Evolutionary conservation across 2,329 filamentous ascomycete genomes (phyloP), one percentile per base, ranked within the genome.

Genomic region (Ascochyta koolunga): DNA sequence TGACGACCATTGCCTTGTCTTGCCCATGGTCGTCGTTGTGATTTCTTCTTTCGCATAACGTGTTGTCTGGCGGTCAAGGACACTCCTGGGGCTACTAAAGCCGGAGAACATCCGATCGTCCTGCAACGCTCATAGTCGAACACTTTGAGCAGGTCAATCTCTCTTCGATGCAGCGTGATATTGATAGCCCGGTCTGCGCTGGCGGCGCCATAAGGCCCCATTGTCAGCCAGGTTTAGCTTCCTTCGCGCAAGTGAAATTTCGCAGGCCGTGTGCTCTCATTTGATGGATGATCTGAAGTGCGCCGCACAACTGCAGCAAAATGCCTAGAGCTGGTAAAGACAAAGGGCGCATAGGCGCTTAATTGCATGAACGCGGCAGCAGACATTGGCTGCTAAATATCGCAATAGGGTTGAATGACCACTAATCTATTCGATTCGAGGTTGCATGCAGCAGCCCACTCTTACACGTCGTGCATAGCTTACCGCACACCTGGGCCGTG

Each of bases 151-250:
- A 63, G 54, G 59, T 58, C 61, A 64, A 67, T 61, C 56, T 65
- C 61, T 60, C 58, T 65, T 50, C 49, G 51, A 59, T 67, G 65
- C 66, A 62, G 58, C 60, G 62, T 67, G 64, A 67, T 65, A 65
- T 65, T 56, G 61, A 61, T 53, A 65, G 57, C 45, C 50, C 54
- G 60, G 67, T 64, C 64, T 63, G 66, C 68, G 68, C 66, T 63
- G 61, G 60, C 52, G 52, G 51, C 60, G 60, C 51, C 58, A 57
- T 52, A 47, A 61, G 59, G 60, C 61, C 54, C 58, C 56, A 59
- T 58, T 46, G 25, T 42, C 31, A 36, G 51, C 69, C 50, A 60
- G 69, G 70, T 58, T 64, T 31, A 43, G 24, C 50, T 58, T 72
- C 69, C 69, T 71, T 67, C 63, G 66, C 60, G 62, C 60, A 62